Conservation (phyloP, 2,329 filamentous ascomycete species). For the Zasmidium citrigriseum region DNA sequence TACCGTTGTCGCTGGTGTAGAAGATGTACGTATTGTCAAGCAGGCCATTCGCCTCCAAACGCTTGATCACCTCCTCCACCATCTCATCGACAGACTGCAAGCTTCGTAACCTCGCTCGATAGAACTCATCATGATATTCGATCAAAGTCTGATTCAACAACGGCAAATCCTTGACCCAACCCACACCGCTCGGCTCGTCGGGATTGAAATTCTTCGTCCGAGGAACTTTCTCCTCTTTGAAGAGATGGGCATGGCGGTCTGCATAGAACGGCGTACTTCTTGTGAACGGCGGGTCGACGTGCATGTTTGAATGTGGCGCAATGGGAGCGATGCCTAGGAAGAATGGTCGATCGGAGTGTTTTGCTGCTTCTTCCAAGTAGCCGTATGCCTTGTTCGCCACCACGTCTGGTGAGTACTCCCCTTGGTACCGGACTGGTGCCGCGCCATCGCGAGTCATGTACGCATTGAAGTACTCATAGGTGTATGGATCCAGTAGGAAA, state of each 20-base stretch:
- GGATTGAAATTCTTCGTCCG: constrained; percentile 60
- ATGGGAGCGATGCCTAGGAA: constrained; percentile 35
- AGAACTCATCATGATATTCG: constrained; percentile 56
- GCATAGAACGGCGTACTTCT: constrained; percentile 25
- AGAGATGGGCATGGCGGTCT: constrained; percentile 61
- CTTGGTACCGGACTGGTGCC: constrained; percentile 59
- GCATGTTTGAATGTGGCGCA: constrained; percentile 32
- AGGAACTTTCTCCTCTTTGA: constrained; percentile 61
- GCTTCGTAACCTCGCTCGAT: constrained; percentile 51
- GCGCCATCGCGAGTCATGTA: constrained; percentile 27
- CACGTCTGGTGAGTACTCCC: constrained; percentile 61
- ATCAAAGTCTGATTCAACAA: constrained; percentile 49
- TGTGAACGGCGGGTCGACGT: constrained; percentile 9
- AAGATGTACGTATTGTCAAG: constrained; percentile 51
- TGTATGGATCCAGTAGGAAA: constrained; percentile 61
- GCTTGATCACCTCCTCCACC: constrained; percentile 47
- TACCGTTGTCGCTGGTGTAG: constrained; percentile 43
- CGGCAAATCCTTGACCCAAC: constrained; percentile 48
- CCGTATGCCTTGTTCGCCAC: constrained; percentile 60
- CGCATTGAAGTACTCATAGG: constrained; percentile 67
- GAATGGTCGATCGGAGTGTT: constrained; percentile 26
- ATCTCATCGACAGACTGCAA: constrained; percentile 59
- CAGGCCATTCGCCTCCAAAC: constrained; percentile 44
- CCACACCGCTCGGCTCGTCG: constrained; percentile 43
- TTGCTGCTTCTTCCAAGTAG: constrained; percentile 51